Evolutionary conservation across 768 basidiomycete genomes (phyloP).

Genomic region (Butyriboletus loyo): DNA sequence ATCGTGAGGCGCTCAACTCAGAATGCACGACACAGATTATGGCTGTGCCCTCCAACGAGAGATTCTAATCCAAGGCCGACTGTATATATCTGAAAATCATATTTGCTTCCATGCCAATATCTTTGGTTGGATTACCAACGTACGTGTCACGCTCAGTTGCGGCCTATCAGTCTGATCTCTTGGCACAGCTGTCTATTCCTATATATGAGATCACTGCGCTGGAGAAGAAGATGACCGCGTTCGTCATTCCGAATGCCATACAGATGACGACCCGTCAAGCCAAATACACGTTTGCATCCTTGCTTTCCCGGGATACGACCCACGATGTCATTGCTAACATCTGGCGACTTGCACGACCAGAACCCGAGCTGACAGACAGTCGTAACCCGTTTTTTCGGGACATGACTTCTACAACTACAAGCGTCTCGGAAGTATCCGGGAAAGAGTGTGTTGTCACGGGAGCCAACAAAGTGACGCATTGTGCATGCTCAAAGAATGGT

Average conservation of each 20-base stretch:
- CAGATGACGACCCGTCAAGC: slow-evolving; percentile 77
- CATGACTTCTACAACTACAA: slow-evolving; percentile 15
- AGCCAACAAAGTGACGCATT: slow-evolving; percentile 59
- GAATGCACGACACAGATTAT: slow-evolving; percentile 61
- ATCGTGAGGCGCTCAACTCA: background rate
- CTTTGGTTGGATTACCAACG: slow-evolving; percentile 98
- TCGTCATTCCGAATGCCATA: slow-evolving; percentile 96
- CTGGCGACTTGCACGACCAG: slow-evolving; percentile 88
- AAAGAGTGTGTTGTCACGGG: slow-evolving; percentile 8
- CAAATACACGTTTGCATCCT: slow-evolving; percentile 94
- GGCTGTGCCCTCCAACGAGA: slow-evolving; percentile 96
- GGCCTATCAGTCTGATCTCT: slow-evolving; percentile 7
- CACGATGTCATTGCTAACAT: slow-evolving; percentile 95
- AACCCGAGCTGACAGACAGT: slow-evolving; percentile 33
- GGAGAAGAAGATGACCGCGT: slow-evolving; percentile 97
- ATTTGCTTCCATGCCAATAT: slow-evolving; percentile 99
- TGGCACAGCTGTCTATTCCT: slow-evolving; percentile 72
- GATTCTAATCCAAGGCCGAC: slow-evolving; percentile 91
- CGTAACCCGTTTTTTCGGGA: slow-evolving; percentile 16
- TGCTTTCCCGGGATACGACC: slow-evolving; percentile 93
- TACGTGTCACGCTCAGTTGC: slow-evolving; percentile 40
- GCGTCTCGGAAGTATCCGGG: slow-evolving; percentile 15
- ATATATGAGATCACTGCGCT: slow-evolving; percentile 82
- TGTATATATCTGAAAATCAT: slow-evolving; percentile 98
- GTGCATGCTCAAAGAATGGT: slow-evolving; percentile 68